phyloP scores from a whole-genome alignment of 805 yeast species.

The Kregervanrija fluxuum region DNA sequence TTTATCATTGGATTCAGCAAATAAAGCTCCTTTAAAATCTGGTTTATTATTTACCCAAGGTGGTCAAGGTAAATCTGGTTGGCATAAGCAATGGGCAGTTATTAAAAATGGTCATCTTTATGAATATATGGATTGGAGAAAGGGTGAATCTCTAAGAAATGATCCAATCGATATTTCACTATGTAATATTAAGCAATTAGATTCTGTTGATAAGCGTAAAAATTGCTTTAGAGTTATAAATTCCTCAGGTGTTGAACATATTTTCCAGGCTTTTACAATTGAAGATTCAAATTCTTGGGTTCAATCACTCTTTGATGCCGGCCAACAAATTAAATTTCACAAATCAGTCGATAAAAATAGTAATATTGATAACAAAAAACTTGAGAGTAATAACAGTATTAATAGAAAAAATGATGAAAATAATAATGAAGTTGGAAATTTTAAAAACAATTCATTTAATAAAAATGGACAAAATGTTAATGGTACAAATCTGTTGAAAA shows the following conservation, averaged over 20 bases:
- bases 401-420: no score
- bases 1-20: constrained; percentile 3
- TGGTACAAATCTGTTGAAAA: no score
- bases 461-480: no score
- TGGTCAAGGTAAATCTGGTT: constrained; percentile 56
- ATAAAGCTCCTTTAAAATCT: constrained; percentile 15
- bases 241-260: constrained; percentile 55
- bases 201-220: constrained; percentile 36
- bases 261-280: constrained; percentile 67
- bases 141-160: constrained; percentile 52
- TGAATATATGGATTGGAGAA: constrained; percentile 78
- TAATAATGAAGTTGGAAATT: no score
- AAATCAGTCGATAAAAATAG: constrained; percentile 1
- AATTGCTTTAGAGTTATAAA: constrained; percentile 73
- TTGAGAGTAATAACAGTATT: neutral
- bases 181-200: constrained; percentile 49
- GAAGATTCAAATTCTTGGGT: constrained; percentile 69
- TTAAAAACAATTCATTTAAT: no score
- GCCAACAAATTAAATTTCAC: constrained; percentile 24
- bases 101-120: constrained; percentile 58
- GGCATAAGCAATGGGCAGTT: constrained; percentile 90
- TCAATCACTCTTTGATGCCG: constrained; percentile 50
- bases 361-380: neutral
- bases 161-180: constrained; percentile 66
- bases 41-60: constrained; percentile 54